These are phyloP conservation scores for Capsicum baccatum DNA, from an alignment of 257 asterid species.

Conservation along the genomic window DNA sequence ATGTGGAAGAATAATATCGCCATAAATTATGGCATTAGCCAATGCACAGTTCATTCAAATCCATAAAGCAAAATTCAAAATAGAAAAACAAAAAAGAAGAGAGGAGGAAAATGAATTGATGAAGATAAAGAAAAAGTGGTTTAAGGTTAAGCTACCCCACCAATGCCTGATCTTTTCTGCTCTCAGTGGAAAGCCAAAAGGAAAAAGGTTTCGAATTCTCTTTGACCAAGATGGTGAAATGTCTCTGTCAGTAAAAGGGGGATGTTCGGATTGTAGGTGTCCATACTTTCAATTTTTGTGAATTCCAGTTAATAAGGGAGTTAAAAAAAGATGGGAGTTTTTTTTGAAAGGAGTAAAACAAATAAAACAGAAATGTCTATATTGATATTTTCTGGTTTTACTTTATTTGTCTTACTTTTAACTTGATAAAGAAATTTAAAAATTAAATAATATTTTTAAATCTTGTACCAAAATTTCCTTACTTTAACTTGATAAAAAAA, in stretches of 20 bases:
- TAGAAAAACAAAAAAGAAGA: background rate
- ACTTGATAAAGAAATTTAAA: no score
- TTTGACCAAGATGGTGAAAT: background rate
- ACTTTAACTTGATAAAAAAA: no score
- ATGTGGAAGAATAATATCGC: constrained; percentile 33
- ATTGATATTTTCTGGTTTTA: no score
- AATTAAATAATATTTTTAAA: no score
- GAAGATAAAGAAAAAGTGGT: constrained; percentile 50
- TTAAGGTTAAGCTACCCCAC: constrained; percentile 44
- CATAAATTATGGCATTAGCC: background rate
- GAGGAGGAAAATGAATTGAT: constrained; percentile 24
- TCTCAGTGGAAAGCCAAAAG: background rate
- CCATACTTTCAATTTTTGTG: no score
- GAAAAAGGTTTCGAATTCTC: background rate
- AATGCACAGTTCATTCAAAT: constrained; percentile 31
- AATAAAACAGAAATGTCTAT: no score
- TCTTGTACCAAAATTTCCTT: no score
- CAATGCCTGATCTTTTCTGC: constrained; percentile 25
- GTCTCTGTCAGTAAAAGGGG: background rate
- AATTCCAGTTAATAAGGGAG: no score
- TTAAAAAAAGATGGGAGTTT: no score
- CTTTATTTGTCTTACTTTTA: no score
- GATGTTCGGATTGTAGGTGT: no score
- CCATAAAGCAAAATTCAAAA: constrained; percentile 22
- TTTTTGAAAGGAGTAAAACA: no score